Percentiles rank a stretch among this genome's conserved stretches.
Evolutionary conservation across 2,329 filamentous ascomycete species (phyloP).

Genomic region (Pyrenophora graminea): DNA sequence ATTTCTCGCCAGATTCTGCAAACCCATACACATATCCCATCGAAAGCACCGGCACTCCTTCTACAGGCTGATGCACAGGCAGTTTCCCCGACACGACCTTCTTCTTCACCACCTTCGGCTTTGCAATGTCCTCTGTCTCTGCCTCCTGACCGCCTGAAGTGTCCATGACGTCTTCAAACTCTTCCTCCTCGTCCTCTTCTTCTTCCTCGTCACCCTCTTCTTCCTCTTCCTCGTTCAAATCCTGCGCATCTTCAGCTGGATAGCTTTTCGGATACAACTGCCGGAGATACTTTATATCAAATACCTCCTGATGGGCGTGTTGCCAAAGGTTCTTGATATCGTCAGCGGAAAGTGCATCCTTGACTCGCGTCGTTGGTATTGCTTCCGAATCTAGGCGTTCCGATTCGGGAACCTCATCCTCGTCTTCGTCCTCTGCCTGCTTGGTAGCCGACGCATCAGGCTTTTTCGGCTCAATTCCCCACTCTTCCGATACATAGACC

Average conservation of each 20-base stretch:
- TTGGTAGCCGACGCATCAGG: background rate
- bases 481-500: conserved; percentile 36
- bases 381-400: conserved; percentile 17
- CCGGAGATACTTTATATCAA: conserved; percentile 21
- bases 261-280: conserved; percentile 12
- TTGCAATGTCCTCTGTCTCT: conserved; percentile 7
- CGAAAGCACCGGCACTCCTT: conserved; percentile 25
- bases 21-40: conserved; percentile 32
- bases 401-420: conserved; percentile 9
- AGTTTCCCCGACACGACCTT: conserved; percentile 8
- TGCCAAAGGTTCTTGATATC: conserved; percentile 28
- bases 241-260: conserved; percentile 9
- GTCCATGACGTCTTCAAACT: conserved; percentile 26
- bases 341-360: conserved; percentile 25
- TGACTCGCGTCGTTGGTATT: conserved; percentile 19
- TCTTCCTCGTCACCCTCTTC: conserved; percentile 18
- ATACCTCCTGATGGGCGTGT: conserved; percentile 24
- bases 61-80: conserved; percentile 18
- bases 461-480: conserved; percentile 31
- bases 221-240: conserved; percentile 15
- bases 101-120: conserved; percentile 10
- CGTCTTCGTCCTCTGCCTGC: conserved; percentile 14
- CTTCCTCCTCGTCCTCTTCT: conserved; percentile 25
- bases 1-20: conserved; percentile 26
- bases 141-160: conserved; percentile 11